Conservation (phyloP, 2,329 filamentous ascomycete genomes). For the Dactylella cylindrospora region DNA sequence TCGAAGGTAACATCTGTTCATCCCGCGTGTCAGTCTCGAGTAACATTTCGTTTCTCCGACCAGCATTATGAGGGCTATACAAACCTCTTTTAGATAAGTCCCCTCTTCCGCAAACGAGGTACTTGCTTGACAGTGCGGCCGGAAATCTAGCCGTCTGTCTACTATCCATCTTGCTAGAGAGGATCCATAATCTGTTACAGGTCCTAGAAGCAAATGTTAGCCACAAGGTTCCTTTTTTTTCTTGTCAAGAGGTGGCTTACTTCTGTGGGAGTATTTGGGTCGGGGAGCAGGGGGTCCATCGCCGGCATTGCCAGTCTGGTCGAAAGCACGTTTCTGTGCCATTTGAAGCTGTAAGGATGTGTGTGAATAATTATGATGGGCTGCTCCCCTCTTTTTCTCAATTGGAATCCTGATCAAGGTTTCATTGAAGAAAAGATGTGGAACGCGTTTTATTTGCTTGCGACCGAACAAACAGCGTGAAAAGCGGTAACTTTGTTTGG, state of each 20-base stretch:
- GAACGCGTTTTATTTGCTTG: too few relatives aligned
- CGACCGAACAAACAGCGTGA: too few relatives aligned
- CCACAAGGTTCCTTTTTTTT: neutral
- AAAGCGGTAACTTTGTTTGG: neutral
- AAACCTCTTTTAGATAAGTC: conserved; percentile 37
- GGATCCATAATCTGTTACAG: conserved; percentile 89
- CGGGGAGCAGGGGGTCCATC: conserved; percentile 34
- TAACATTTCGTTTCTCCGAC: conserved; percentile 8
- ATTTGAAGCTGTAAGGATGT: neutral
- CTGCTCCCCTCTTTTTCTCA: too few relatives aligned
- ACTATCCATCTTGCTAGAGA: conserved; percentile 91
- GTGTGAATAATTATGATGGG: too few relatives aligned
- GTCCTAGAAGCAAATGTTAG: conserved; percentile 59
- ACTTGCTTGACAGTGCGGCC: conserved; percentile 65
- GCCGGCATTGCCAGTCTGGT: conserved; percentile 17
- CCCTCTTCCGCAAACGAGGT: conserved; percentile 40
- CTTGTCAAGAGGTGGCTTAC: conserved; percentile 15
- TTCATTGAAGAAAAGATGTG: too few relatives aligned
- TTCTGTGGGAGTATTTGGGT: conserved; percentile 40
- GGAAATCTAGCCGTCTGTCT: conserved; percentile 74
- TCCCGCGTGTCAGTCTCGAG: conserved; percentile 10
- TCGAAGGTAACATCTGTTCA: conserved; percentile 76
- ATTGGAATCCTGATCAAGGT: neutral
- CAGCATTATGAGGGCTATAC: conserved; percentile 22
- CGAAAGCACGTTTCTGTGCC: conserved; percentile 42